Evolutionary conservation across 2,329 filamentous ascomycete species (phyloP).

Genomic region (Cladophialophora chaetospira): DNA sequence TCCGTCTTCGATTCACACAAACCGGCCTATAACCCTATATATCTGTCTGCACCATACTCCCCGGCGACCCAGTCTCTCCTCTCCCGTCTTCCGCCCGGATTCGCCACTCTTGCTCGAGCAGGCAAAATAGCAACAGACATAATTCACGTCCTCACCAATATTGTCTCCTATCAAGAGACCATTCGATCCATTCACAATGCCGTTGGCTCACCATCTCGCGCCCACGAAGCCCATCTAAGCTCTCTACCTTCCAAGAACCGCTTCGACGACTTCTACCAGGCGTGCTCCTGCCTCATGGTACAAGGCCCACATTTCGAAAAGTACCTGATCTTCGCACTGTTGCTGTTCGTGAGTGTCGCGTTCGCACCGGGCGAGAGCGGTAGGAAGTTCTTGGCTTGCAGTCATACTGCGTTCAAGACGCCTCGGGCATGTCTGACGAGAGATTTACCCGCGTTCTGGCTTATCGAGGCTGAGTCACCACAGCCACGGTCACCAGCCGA

Average conservation of each 20-base stretch:
- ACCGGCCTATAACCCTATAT: neutral
- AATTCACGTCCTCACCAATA: neutral
- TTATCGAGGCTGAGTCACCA: neutral
- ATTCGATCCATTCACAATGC: neutral
- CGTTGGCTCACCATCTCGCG: neutral
- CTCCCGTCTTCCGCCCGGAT: neutral
- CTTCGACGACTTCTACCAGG: slow-evolving; percentile 4
- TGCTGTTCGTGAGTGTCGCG: neutral
- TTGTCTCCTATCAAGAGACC: neutral
- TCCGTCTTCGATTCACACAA: neutral
- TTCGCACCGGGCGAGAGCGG: neutral
- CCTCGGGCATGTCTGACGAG: neutral
- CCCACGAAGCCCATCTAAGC: neutral
- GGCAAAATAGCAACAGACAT: slow-evolving; percentile 1
- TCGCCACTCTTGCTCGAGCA: neutral
- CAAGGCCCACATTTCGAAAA: slow-evolving; percentile 1
- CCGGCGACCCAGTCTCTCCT: neutral
- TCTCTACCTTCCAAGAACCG: neutral
- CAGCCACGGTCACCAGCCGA: neutral
- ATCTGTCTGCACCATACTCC: neutral
- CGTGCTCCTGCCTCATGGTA: slow-evolving; percentile 3
- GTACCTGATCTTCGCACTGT: slow-evolving; percentile 1
- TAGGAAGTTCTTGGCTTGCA: neutral
- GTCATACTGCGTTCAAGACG: slow-evolving; percentile 1
- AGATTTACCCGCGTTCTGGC: neutral